A percentile compares a stretch with the other conserved stretches of the same genome.
Conservation (phyloP, 768 basidiomycete species). For the Postia placenta region DNA sequence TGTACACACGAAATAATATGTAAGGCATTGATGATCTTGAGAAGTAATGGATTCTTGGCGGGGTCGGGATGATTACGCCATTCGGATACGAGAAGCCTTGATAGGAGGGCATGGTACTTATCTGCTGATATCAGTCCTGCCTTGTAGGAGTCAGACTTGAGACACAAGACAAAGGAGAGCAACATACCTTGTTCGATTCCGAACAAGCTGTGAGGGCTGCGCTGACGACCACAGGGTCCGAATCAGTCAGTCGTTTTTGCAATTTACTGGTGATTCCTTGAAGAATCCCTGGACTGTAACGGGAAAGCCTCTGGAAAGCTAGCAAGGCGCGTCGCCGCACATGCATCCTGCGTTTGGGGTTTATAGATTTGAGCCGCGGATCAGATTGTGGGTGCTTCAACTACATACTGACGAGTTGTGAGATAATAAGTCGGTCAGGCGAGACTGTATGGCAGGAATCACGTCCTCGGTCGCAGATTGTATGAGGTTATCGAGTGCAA, state of each 20-base stretch:
- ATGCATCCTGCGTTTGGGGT: slow-evolving; percentile 34
- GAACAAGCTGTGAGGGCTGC: slow-evolving; percentile 36
- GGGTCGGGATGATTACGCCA: slow-evolving; percentile 13
- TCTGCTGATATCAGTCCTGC: slow-evolving; percentile 12
- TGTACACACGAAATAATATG: slow-evolving; percentile 12
- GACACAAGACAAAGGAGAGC: no score
- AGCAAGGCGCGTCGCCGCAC: slow-evolving; percentile 59
- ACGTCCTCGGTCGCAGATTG: slow-evolving; percentile 57
- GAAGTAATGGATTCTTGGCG: slow-evolving; percentile 6
- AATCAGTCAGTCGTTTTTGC: slow-evolving; percentile 37
- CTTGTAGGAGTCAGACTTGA: slow-evolving; percentile 6
- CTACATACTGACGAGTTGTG: slow-evolving; percentile 69
- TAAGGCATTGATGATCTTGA: slow-evolving; percentile 13
- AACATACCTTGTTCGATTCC: slow-evolving; percentile 26
- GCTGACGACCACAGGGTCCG: slow-evolving; percentile 35
- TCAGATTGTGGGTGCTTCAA: background rate
- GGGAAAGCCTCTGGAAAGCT: slow-evolving; percentile 49
- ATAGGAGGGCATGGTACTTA: slow-evolving; percentile 8
- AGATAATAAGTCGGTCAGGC: slow-evolving; percentile 57
- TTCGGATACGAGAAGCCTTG: slow-evolving; percentile 7
- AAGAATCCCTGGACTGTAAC: slow-evolving; percentile 39
- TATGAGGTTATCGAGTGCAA: slow-evolving; percentile 68
- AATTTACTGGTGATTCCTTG: slow-evolving; percentile 33
- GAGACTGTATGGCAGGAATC: slow-evolving; percentile 68
- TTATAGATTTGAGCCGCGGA: background rate